Percentiles rank a stretch among this genome's conserved stretches.
Evolutionary conservation across 768 basidiomycete species (phyloP).

Genomic region (Pholiota microspora): DNA sequence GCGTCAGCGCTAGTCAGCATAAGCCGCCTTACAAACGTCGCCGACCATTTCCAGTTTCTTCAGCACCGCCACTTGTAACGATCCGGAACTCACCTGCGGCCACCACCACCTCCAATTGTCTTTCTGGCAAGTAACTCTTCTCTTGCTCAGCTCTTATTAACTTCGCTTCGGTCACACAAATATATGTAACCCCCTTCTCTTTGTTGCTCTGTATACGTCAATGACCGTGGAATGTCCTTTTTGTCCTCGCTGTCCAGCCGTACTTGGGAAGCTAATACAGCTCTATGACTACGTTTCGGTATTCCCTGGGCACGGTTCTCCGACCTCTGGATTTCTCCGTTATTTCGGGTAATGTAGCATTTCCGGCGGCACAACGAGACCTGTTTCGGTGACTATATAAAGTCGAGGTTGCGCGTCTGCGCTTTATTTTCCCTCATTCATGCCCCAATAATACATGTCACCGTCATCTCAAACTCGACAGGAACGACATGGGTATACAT

Average conservation of each 20-base stretch:
- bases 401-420: background rate
- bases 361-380: constrained; percentile 10
- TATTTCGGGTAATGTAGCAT: constrained; percentile 19
- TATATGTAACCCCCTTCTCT: constrained; percentile 4
- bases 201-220: background rate
- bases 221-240: constrained; percentile 5
- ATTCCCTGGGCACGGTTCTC: constrained; percentile 13
- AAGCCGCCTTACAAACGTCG: background rate
- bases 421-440: constrained; percentile 13
- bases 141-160: background rate
- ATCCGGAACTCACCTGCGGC: background rate
- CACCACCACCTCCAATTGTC: constrained; percentile 2
- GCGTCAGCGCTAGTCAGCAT: background rate
- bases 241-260: constrained; percentile 13
- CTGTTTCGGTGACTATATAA: constrained; percentile 13
- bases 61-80: background rate
- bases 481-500: constrained; percentile 34
- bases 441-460: constrained; percentile 24
- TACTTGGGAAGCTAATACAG: constrained; percentile 13
- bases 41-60: background rate
- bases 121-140: background rate
- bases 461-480: constrained; percentile 39
- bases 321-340: constrained; percentile 18
- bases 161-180: background rate
- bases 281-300: constrained; percentile 18